phyloP scores from a whole-genome alignment of 495 filamentous ascomycete species.

The Echria macrotheca region DNA sequence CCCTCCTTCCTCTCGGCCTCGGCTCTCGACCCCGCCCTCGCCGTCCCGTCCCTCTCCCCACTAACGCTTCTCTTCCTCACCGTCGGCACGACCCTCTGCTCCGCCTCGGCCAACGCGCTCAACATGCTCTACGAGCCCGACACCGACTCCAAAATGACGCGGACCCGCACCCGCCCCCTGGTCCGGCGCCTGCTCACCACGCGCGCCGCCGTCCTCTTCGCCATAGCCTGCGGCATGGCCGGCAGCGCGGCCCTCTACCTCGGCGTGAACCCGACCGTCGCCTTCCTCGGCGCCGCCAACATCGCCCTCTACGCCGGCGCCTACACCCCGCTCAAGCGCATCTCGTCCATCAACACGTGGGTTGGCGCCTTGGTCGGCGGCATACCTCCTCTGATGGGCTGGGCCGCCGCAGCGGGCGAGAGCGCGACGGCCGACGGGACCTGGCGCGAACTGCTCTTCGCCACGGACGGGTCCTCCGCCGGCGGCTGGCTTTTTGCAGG shows the following conservation, averaged over 20 bases:
- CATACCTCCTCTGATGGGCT: slow-evolving; percentile 96
- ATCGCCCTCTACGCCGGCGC: slow-evolving; percentile 84
- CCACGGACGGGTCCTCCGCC: slow-evolving; percentile 45
- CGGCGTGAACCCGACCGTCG: slow-evolving; percentile 89
- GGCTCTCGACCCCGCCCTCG: slow-evolving; percentile 49
- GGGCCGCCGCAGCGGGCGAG: slow-evolving; percentile 88
- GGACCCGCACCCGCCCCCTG: slow-evolving; percentile 83
- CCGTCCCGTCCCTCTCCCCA: slow-evolving; percentile 73
- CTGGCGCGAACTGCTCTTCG: slow-evolving; percentile 71
- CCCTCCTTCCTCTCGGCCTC: slow-evolving; percentile 67
- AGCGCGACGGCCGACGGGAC: slow-evolving; percentile 65
- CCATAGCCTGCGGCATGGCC: slow-evolving; percentile 56
- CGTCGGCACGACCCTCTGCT: slow-evolving; percentile 77
- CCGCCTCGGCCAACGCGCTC: slow-evolving; percentile 81
- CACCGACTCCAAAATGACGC: slow-evolving; percentile 86
- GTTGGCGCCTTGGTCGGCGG: slow-evolving; percentile 87
- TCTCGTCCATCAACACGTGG: slow-evolving; percentile 91
- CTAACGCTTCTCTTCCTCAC: slow-evolving; percentile 92
- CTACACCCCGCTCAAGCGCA: slow-evolving; percentile 87
- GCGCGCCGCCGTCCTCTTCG: slow-evolving; percentile 76
- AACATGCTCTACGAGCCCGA: slow-evolving; percentile 95
- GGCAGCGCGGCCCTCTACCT: slow-evolving; percentile 71
- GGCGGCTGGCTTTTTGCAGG: slow-evolving; percentile 88
- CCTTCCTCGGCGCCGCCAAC: slow-evolving; percentile 78
- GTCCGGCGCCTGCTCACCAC: slow-evolving; percentile 74